Conservation (phyloP, 257 asterid species). For the Galeopsis tetrahit region DNA sequence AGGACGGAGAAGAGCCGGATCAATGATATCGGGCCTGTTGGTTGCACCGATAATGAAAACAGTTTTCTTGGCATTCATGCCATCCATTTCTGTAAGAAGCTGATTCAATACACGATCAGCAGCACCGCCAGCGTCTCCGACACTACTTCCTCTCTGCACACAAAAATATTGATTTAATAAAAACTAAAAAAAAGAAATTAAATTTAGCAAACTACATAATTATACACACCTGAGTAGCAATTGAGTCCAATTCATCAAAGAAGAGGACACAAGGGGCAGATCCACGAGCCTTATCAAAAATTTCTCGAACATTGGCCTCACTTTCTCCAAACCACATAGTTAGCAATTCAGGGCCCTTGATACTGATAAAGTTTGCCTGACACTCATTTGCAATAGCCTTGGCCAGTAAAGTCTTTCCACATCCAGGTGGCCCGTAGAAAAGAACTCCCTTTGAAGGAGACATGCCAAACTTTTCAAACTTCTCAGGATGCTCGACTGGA, state of each 20-base stretch:
- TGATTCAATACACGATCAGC: constrained; percentile 93
- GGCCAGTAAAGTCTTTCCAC: constrained; percentile 88
- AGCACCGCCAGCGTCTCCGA: constrained; percentile 92
- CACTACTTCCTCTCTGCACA: constrained; percentile 81
- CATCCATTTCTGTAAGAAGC: constrained; percentile 92
- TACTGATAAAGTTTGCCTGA: constrained; percentile 89
- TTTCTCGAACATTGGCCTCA: constrained; percentile 91
- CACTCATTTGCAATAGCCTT: constrained; percentile 96
- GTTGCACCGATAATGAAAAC: constrained; percentile 93
- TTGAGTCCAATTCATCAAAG: constrained; percentile 89
- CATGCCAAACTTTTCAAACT: constrained; percentile 94
- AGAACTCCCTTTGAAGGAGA: constrained; percentile 96
- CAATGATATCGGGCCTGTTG: constrained; percentile 85
- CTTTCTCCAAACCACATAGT: constrained; percentile 99
- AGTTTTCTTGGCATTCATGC: constrained; percentile 90
- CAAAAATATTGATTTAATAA: not conserved
- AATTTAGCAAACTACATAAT: not conserved
- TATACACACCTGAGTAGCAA: constrained; percentile 83
- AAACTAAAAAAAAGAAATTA: not conserved
- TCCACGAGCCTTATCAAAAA: constrained; percentile 86
- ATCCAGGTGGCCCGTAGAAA: constrained; percentile 92
- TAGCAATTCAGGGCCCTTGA: constrained; percentile 91
- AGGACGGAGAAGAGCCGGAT: constrained; percentile 91
- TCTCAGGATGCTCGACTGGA: constrained; percentile 98
- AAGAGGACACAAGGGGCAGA: constrained; percentile 98